Evolutionary conservation across 768 basidiomycete genomes (phyloP).

Genomic region (Panellus pusillus): DNA sequence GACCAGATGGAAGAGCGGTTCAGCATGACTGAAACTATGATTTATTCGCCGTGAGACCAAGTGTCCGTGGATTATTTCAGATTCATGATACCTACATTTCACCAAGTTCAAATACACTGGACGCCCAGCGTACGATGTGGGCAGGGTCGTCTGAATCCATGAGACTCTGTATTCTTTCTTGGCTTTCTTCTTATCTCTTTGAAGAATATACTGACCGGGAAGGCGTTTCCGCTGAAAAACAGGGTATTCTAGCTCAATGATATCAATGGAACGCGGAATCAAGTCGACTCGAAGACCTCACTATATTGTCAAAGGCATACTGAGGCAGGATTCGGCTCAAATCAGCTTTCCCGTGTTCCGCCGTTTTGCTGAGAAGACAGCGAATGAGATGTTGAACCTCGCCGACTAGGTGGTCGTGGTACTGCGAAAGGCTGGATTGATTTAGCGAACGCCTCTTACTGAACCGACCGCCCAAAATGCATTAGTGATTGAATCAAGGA

Average conservation of each 20-base stretch:
- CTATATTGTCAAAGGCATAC: not conserved
- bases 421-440: not conserved
- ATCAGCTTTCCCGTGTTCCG: not conserved
- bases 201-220: not conserved
- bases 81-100: too few relatives aligned
- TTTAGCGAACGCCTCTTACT: too few relatives aligned
- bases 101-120: too few relatives aligned
- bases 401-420: not conserved
- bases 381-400: not conserved
- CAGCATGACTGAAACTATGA: too few relatives aligned
- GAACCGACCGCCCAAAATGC: too few relatives aligned
- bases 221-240: not conserved
- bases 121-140: not conserved
- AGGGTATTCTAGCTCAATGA: not conserved
- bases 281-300: not conserved
- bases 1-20: too few relatives aligned
- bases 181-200: not conserved
- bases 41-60: too few relatives aligned
- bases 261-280: too few relatives aligned
- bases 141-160: not conserved
- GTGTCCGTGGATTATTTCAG: too few relatives aligned
- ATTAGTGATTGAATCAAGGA: too few relatives aligned
- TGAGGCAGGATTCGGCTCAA: not conserved
- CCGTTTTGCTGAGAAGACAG: not conserved
- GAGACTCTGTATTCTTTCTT: not conserved